Evolutionary conservation across 257 asterid genomes (phyloP).

Genomic region (Cordia subcordata): DNA sequence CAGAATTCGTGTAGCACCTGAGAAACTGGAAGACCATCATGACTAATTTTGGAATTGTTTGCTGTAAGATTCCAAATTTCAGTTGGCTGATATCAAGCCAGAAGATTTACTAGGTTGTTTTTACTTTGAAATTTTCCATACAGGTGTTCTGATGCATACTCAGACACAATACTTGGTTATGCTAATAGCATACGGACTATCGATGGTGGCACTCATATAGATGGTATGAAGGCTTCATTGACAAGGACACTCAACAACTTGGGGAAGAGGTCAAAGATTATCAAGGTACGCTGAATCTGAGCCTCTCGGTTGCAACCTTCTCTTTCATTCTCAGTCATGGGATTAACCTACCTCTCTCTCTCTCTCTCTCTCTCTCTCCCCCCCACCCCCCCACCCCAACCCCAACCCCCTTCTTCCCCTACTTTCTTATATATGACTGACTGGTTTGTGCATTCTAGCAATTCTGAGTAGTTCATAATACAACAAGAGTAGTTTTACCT

Average conservation of each 20-base stretch:
- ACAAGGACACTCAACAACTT: constrained; percentile 87
- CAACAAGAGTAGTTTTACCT: no score
- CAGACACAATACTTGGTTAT: constrained; percentile 87
- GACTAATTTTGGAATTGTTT: no score
- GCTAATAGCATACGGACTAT: constrained; percentile 96
- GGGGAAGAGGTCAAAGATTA: constrained; percentile 81
- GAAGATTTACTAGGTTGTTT: no score
- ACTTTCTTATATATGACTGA: not conserved
- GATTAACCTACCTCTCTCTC: not conserved
- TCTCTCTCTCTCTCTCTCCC: no score
- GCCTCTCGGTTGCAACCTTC: not conserved
- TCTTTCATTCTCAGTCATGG: not conserved
- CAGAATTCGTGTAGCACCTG: not conserved
- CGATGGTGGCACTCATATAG: constrained; percentile 98
- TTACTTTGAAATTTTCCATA: no score
- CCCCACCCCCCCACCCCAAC: no score
- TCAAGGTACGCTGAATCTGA: constrained; percentile 49
- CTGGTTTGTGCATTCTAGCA: not conserved
- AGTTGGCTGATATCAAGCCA: no score
- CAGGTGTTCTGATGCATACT: constrained; percentile 97
- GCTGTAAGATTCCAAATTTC: no score
- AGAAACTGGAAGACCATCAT: no score
- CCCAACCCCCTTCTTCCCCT: not conserved
- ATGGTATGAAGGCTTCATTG: constrained; percentile 83
- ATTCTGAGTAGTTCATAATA: no score